phyloP scores from a whole-genome alignment of 768 basidiomycete species.

The Suillus bovinus region DNA sequence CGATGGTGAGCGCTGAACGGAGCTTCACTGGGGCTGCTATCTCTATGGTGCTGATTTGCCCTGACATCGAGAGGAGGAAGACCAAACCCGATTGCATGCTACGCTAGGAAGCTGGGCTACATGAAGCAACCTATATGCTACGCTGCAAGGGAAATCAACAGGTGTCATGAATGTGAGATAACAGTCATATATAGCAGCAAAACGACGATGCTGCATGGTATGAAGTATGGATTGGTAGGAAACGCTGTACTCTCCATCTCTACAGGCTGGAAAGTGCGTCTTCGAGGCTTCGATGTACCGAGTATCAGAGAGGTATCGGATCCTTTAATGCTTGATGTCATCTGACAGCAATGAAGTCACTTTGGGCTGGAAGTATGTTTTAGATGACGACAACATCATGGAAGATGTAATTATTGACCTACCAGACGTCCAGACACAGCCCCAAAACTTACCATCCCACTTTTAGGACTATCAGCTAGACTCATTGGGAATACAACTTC shows the following conservation, averaged over 20 bases:
- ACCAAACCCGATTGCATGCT: not conserved
- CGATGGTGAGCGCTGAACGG: not conserved
- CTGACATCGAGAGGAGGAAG: conserved; percentile 4
- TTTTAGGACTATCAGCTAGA: not conserved
- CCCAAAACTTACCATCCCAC: not conserved
- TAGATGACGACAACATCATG: not conserved
- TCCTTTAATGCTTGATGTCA: not conserved
- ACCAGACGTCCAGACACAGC: not conserved
- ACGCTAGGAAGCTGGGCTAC: not conserved
- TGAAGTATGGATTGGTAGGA: not conserved
- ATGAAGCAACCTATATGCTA: not conserved
- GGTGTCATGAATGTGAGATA: not conserved
- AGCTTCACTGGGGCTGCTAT: not conserved
- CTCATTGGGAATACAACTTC: not conserved
- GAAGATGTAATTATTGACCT: not conserved
- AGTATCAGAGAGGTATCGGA: not conserved
- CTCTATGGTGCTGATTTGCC: not conserved
- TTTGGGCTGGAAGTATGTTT: not conserved
- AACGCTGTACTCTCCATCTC: not conserved
- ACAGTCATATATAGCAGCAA: not conserved
- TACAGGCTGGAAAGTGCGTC: not conserved
- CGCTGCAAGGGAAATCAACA: not conserved
- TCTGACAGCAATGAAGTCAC: not conserved
- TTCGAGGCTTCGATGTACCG: not conserved
- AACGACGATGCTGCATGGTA: not conserved